Evolutionary conservation across 805 yeast species (phyloP).

Genomic region (Monosporozyma yasuniensis): DNA sequence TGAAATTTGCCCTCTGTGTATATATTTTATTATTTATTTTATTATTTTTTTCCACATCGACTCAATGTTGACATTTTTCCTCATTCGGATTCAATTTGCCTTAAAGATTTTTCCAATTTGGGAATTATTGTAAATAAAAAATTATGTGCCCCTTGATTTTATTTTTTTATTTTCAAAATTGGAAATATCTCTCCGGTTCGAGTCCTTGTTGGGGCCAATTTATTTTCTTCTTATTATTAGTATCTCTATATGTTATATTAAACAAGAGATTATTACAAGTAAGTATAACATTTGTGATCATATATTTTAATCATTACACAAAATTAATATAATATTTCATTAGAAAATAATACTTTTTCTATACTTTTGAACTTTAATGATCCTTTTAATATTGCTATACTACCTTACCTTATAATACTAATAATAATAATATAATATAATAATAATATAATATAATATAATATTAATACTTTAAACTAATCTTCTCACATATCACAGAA

Average conservation of each 20-base stretch:
- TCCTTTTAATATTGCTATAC: too few species aligned
- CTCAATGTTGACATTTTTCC: not conserved
- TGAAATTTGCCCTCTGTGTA: not conserved
- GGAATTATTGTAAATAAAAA: not conserved
- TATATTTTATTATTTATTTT: not conserved
- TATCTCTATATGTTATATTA: too few species aligned
- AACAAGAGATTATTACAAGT: too few species aligned
- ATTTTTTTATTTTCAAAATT: too few species aligned
- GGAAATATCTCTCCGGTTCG: not conserved
- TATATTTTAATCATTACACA: too few species aligned
- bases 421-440: too few species aligned
- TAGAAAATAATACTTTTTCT: too few species aligned
- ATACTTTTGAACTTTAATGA: too few species aligned
- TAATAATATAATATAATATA: not conserved
- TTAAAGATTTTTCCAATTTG: not conserved
- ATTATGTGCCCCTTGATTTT: not conserved
- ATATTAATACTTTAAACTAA: not conserved
- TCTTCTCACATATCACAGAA: not conserved
- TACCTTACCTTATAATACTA: too few species aligned
- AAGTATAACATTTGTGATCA: too few species aligned
- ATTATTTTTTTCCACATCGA: not conserved
- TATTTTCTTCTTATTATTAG: too few species aligned
- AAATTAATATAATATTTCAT: too few species aligned
- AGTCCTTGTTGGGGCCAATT: not conserved
- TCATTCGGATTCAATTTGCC: not conserved